Evolutionary conservation across 768 basidiomycete species (phyloP).

Genomic region (Amanita inopinata): DNA sequence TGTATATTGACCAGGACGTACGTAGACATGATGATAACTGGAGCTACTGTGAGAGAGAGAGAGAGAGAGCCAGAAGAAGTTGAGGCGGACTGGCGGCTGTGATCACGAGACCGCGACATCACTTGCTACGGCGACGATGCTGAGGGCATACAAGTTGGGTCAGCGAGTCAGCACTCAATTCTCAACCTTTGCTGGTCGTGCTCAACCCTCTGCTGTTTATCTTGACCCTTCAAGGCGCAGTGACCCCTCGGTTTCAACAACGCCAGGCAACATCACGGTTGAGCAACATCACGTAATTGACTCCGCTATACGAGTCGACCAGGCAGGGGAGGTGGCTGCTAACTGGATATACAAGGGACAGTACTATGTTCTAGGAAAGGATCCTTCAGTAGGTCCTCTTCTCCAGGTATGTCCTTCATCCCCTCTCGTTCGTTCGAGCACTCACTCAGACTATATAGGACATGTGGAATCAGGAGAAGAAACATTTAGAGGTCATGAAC

Average conservation of each 20-base stretch:
- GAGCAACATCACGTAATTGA: slow-evolving; percentile 45
- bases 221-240: background rate
- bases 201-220: slow-evolving; percentile 1
- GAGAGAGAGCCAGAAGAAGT: too few relatives aligned
- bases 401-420: slow-evolving; percentile 52
- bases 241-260: slow-evolving; percentile 31
- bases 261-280: slow-evolving; percentile 42
- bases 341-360: slow-evolving; percentile 96
- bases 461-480: slow-evolving; percentile 97
- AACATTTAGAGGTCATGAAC: slow-evolving; percentile 82
- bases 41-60: background rate
- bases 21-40: slow-evolving; percentile 28
- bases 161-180: background rate
- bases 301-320: slow-evolving; percentile 79
- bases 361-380: slow-evolving; percentile 56
- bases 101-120: too few relatives aligned
- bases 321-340: slow-evolving; percentile 91
- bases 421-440: background rate
- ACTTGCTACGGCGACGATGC: too few relatives aligned
- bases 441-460: slow-evolving; percentile 37
- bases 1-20: slow-evolving; percentile 16
- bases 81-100: too few relatives aligned
- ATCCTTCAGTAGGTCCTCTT: slow-evolving; percentile 46
- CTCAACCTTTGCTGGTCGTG: background rate
- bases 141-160: too few relatives aligned